A percentile compares a stretch with the other conserved stretches of the same genome.
These are phyloP conservation scores for Floccularia luteovirens DNA, from an alignment of 768 basidiomycete species.

Conservation along the genomic window DNA sequence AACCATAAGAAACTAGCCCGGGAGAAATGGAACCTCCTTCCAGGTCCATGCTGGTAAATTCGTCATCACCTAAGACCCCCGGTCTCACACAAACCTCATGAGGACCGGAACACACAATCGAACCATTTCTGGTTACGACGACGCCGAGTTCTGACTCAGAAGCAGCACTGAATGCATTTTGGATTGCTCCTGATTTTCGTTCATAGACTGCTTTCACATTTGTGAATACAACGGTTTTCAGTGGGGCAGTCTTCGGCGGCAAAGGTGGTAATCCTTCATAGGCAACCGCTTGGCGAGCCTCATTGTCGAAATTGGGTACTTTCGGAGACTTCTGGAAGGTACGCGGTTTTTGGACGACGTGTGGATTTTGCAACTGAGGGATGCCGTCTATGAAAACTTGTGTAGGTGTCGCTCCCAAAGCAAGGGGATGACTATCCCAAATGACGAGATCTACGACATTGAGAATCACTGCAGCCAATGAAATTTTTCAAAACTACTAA, in stretches of 20 bases:
- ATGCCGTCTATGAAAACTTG: conserved; percentile 93
- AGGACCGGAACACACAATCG: conserved; percentile 40
- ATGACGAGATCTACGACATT: conserved; percentile 56
- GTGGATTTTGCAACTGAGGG: conserved; percentile 49
- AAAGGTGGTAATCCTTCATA: conserved; percentile 78
- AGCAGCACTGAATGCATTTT: conserved; percentile 17
- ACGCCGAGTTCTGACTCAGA: conserved; percentile 17
- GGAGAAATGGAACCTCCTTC: conserved; percentile 62
- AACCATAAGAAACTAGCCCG: conserved; percentile 65
- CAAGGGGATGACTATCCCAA: conserved; percentile 81
- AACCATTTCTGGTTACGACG: conserved; percentile 37
- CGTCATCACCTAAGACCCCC: conserved; percentile 7
- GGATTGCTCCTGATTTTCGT: conserved; percentile 17
- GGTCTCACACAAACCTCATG: conserved; percentile 14
- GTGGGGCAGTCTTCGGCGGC: conserved; percentile 25
- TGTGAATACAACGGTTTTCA: conserved; percentile 44
- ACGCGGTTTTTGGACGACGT: conserved; percentile 41
- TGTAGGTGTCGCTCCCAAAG: conserved; percentile 77
- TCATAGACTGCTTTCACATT: conserved; percentile 52
- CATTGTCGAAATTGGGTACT: conserved; percentile 66
- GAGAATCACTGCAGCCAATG: neutral
- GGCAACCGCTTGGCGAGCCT: conserved; percentile 49
- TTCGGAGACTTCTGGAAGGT: conserved; percentile 38
- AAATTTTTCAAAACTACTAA: conserved; percentile 13
- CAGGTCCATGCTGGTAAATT: conserved; percentile 46